Base-by-base conservation (phyloP, 306 rosid species). In the Cucurbita pepo region DNA sequence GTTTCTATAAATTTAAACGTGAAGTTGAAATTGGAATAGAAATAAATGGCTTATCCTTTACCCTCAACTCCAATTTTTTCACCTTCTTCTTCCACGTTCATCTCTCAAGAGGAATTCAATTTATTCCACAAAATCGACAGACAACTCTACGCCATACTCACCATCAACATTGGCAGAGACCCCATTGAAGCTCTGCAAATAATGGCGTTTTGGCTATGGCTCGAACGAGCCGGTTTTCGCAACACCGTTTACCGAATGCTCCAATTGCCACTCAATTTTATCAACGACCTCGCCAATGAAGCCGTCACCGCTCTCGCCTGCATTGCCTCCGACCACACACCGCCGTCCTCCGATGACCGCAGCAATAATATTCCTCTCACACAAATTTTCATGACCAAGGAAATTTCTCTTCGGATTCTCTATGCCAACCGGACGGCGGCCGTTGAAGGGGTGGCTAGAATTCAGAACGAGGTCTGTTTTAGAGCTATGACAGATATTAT, bases 131-230 rank as follows among this genome's bases (percentile, higher is more conserved):
- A 15, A 59, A 84, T 83, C 0, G 98, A 90, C 78, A 76, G 96
- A 55, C 76, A 85, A 25, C 84, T 92, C 1, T 92, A 81, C 66
- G 34, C 14, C 2, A 71, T 84, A 13, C 83, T 92, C 3, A 93
- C 71, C 44, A 15, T 80, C 47, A 76, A 34, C 25, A 87, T 90
- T 0, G 19, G 34, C 8, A 77, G 96, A 0, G 93, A 90, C 5
- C 92, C 96, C 0, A 21, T 73, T 1, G 91, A 92, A 60, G 76
- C 91, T 16, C 83, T 90, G 81, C 89, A 83, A 30, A 69, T 87
- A 0, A 40, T 88, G 71, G 88, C 86, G 2, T 66, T 90, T 54
- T 88, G 96, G 89, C 86, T 90, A 37, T 92, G 96, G 96, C 44
- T 92, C 30, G 98, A 92, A 81, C 75, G 47, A n/a, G 73, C 44